Evolutionary conservation across 805 yeast genomes (phyloP).

Genomic region (Schizosaccharomyces octosporus): DNA sequence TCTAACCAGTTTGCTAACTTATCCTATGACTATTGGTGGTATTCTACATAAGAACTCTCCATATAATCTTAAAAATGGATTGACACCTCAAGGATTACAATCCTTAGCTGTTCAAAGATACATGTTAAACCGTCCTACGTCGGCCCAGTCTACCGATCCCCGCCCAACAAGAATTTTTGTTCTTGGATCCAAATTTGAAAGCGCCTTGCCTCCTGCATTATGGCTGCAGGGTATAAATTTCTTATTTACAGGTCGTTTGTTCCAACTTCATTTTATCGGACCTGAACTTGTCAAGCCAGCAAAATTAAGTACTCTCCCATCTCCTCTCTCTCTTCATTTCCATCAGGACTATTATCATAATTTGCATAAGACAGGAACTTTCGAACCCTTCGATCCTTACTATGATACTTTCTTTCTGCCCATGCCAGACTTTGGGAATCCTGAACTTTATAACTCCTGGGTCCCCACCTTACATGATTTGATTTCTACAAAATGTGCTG

Average conservation of each 20-base stretch:
- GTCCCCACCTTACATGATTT: constrained; percentile 61
- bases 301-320: constrained; percentile 27
- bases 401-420: constrained; percentile 75
- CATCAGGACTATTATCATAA: constrained; percentile 85
- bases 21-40: constrained; percentile 74
- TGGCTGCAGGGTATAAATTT: constrained; percentile 73
- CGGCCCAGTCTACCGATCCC: constrained; percentile 15
- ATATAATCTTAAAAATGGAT: constrained; percentile 43
- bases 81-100: constrained; percentile 78
- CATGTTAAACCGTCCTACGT: constrained; percentile 14
- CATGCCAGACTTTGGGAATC: constrained; percentile 84
- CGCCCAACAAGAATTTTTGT: constrained; percentile 77
- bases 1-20: constrained; percentile 77
- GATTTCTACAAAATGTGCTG: constrained; percentile 77
- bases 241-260: constrained; percentile 55
- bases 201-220: constrained; percentile 77
- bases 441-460: constrained; percentile 62
- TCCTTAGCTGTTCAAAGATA: constrained; percentile 85
- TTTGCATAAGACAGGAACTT: constrained; percentile 73
- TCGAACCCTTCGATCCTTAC: constrained; percentile 95
- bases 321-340: constrained; percentile 23
- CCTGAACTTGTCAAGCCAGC: constrained; percentile 49
- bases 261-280: constrained; percentile 81
- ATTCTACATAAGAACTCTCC: constrained; percentile 69
- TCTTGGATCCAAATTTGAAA: constrained; percentile 78